Percentiles rank a stretch among this genome's conserved stretches.
These are phyloP conservation scores for Vigna nakashimae DNA, from an alignment of 306 rosid genomes.

Conservation along the genomic window DNA sequence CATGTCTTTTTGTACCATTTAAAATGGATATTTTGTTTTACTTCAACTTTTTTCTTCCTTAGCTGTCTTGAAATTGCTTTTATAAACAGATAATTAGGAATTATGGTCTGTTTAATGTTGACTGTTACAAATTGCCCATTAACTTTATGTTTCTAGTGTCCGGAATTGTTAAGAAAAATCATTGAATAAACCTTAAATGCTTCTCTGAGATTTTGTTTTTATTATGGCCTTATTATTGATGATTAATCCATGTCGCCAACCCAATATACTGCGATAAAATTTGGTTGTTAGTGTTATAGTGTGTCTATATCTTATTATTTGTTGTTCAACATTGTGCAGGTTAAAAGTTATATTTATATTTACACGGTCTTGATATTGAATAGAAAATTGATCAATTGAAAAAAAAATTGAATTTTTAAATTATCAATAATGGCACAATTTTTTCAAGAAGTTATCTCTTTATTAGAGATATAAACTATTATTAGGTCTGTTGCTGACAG, in stretches of 20 bases:
- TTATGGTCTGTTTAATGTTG: slow-evolving; percentile 19
- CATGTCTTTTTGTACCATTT: slow-evolving; percentile 20
- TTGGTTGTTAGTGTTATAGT: slow-evolving; percentile 16
- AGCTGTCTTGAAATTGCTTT: background rate
- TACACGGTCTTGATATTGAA: background rate
- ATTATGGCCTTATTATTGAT: background rate
- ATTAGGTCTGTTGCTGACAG: slow-evolving; percentile 11
- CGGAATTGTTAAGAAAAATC: slow-evolving; percentile 26
- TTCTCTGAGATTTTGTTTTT: slow-evolving; percentile 20
- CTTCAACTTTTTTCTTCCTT: slow-evolving; percentile 11
- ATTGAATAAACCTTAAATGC: background rate
- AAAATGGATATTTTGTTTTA: slow-evolving; percentile 25
- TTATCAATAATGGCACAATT: slow-evolving; percentile 17
- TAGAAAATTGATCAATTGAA: slow-evolving; percentile 33
- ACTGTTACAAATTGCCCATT: slow-evolving; percentile 1
- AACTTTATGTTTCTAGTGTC: slow-evolving; percentile 12
- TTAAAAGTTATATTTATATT: slow-evolving; percentile 16
- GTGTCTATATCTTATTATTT: slow-evolving; percentile 24
- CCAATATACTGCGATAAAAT: slow-evolving; percentile 9
- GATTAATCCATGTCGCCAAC: slow-evolving; percentile 1
- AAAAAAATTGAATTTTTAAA: slow-evolving; percentile 23
- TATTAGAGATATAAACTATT: slow-evolving; percentile 23
- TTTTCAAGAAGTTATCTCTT: slow-evolving; percentile 16
- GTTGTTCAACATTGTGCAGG: slow-evolving; percentile 25
- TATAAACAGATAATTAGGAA: slow-evolving; percentile 12